Evolutionary conservation across 208 protist species (phyloP).

Genomic region (Trypanosomatidae sp.): DNA sequence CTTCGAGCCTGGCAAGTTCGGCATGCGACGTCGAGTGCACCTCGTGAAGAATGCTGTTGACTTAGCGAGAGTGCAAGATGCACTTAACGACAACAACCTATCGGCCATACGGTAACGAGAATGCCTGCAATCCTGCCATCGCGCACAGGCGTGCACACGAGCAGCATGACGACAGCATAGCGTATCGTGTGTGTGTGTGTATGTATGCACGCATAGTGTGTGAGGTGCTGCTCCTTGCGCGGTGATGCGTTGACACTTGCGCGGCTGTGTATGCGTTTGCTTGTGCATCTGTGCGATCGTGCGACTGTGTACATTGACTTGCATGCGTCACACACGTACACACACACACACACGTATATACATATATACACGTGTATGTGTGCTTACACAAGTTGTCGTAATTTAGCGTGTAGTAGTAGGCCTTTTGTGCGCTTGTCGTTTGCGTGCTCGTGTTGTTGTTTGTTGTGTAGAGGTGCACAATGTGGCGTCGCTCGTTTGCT

Average conservation of each 20-base stretch:
- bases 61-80: slow-evolving; percentile 12
- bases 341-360: too few species aligned
- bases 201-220: background rate
- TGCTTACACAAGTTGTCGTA: background rate
- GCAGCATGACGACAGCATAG: background rate
- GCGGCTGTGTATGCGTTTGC: too few species aligned
- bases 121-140: background rate
- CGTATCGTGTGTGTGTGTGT: background rate
- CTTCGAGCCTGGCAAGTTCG: slow-evolving; percentile 49
- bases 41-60: slow-evolving; percentile 14
- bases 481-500: slow-evolving; percentile 13
- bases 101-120: slow-evolving; percentile 41
- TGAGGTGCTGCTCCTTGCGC: background rate
- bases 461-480: slow-evolving; percentile 5
- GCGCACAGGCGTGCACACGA: background rate
- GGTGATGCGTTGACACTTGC: too few species aligned
- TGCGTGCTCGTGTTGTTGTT: background rate
- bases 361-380: background rate
- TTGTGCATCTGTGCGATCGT: too few species aligned
- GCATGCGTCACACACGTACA: too few species aligned
- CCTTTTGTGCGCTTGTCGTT: background rate
- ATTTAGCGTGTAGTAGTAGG: background rate
- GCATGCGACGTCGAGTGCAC: slow-evolving; percentile 55
- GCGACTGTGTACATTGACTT: too few species aligned
- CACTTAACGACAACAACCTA: slow-evolving; percentile 23